Evolutionary conservation across 169 alveolate genomes (phyloP).

Genomic region (Cryptosporidium andersoni): DNA sequence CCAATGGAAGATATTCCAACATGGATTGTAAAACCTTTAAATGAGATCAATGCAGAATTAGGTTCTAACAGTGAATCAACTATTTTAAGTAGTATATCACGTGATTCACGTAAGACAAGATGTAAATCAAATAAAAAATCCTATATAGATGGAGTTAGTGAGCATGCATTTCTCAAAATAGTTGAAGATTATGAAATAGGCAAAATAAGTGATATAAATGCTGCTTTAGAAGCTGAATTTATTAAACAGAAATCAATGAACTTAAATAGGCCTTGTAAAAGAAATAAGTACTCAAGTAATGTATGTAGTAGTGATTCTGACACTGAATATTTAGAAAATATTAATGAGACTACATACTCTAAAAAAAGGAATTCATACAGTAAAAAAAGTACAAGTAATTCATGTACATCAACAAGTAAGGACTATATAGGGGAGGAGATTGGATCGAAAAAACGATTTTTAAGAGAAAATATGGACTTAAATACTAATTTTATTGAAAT

Average conservation of each 20-base stretch:
- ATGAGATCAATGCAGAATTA: slow-evolving; percentile 61
- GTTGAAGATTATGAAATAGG: slow-evolving; percentile 55
- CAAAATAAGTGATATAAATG: slow-evolving; percentile 23
- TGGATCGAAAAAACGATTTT: slow-evolving; percentile 10
- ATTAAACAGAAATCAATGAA: slow-evolving; percentile 29
- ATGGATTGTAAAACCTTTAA: slow-evolving; percentile 66
- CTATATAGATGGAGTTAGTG: slow-evolving; percentile 62
- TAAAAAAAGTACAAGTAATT: neutral
- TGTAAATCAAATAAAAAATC: slow-evolving; percentile 57
- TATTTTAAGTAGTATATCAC: slow-evolving; percentile 14
- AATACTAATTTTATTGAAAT: neutral
- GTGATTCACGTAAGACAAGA: slow-evolving; percentile 43
- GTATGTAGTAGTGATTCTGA: neutral
- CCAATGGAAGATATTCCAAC: slow-evolving; percentile 41
- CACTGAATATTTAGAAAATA: neutral
- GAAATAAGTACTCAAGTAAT: neutral
- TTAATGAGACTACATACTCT: neutral
- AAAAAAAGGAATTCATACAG: neutral
- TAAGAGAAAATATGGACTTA: slow-evolving; percentile 18
- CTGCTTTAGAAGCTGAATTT: neutral
- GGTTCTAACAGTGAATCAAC: slow-evolving; percentile 23
- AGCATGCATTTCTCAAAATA: slow-evolving; percentile 41
- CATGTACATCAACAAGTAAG: neutral
- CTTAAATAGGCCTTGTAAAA: slow-evolving; percentile 12
- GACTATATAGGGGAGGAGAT: neutral